phyloP scores from a whole-genome alignment of 2,329 filamentous ascomycete species.

The Calonectria henricotiae region DNA sequence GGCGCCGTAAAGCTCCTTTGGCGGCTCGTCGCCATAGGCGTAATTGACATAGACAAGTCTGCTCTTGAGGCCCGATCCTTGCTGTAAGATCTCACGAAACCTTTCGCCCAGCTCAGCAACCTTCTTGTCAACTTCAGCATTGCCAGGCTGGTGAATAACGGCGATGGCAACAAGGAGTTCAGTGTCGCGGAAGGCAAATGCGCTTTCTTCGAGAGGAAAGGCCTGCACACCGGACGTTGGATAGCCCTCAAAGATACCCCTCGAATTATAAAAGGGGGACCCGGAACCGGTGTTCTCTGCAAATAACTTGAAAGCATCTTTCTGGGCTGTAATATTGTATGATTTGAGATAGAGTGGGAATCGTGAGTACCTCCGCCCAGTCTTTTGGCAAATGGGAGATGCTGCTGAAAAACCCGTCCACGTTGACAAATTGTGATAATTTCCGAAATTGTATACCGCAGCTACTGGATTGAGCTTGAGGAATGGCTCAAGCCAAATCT shows the following conservation, averaged over 20 bases:
- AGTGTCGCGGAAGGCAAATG: conserved; percentile 48
- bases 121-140: conserved; percentile 36
- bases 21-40: conserved; percentile 65
- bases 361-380: conserved; percentile 44
- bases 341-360: conserved; percentile 49
- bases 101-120: conserved; percentile 41
- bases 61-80: conserved; percentile 24
- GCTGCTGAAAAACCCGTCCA: conserved; percentile 44
- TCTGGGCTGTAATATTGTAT: conserved; percentile 43
- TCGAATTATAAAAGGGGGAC: conserved; percentile 46
- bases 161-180: conserved; percentile 46
- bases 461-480: conserved; percentile 61
- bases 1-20: conserved; percentile 63
- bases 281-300: conserved; percentile 29
- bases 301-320: conserved; percentile 42
- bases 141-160: conserved; percentile 42
- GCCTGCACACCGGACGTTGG: conserved; percentile 60
- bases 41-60: conserved; percentile 66
- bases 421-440: conserved; percentile 44
- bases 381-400: conserved; percentile 46
- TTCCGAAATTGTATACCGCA: conserved; percentile 44
- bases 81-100: conserved; percentile 40
- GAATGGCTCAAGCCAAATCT: conserved; percentile 63
- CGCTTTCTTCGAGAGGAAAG: conserved; percentile 6
- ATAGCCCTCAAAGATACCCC: conserved; percentile 74